Evolutionary conservation across 2,329 filamentous ascomycete species (phyloP), one percentile per base, ranked within the genome.

Genomic region (Aspergillus spinulosporus): DNA sequence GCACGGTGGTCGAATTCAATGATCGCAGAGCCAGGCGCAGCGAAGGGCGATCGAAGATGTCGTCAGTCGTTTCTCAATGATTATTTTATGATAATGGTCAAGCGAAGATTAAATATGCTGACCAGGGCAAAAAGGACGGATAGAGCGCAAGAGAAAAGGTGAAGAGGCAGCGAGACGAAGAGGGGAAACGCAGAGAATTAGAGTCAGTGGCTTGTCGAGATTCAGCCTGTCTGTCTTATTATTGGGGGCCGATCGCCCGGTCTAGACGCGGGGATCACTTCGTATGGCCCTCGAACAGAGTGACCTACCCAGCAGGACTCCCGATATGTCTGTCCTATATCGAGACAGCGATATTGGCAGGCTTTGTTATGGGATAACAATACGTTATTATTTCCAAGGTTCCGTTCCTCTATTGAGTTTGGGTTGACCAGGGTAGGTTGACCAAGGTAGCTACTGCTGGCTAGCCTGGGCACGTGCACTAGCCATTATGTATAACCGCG

Each of bases 251-350:
- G 64, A 66, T 64, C 59, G 66, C 62, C 67, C 63, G 68, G 68
- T 69, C 68, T 70, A 70, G 68, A 70, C 67, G 62, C 59, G 57
- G 61, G 59, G 59, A 26, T 5, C 14, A 31, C 21, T 7, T 28
- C n/a, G 21, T 21, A 48, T 12, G 9, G 43, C 37, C 29, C 29
- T n/a, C 26, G 14, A 21, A 31, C 43, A 37, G 12, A 11, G n/a
- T 11, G 9, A 39, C n/a, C 12, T 26, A 21, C 42, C 9, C 29
- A 11, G n/a, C 32, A 12, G 15, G 4, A 37, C 34, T 21, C 34
- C n/a, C 34, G 9, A 8, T 37, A 37, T 12, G 34, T 11, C 21
- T 21, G 21, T 21, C 21, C 21, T 21, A 37, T 37, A 37, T 37
- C n/a, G 6, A 37, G 34, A 37, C 21, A 21, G 21, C 21, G 21